Percentiles rank a stretch among this genome's conserved stretches.
phyloP scores from a whole-genome alignment of 371 early-diverging fungal genomes.

The Capniomyces stellatus region DNA sequence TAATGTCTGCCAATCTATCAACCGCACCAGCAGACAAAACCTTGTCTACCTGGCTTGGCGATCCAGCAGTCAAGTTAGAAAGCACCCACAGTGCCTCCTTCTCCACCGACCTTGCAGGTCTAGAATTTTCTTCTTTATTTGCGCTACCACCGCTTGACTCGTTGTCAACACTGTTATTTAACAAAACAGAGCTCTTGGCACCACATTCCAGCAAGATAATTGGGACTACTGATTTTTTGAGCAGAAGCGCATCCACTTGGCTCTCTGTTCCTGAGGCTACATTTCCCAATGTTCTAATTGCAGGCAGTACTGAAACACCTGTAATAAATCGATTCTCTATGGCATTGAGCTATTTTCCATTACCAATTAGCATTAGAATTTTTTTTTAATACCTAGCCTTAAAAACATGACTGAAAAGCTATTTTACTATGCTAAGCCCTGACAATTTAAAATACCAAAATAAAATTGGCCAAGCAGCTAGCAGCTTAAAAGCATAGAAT shows the following conservation, averaged over 20 bases:
- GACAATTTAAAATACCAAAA: slow-evolving; percentile 28
- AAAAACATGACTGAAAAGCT: too few relatives aligned
- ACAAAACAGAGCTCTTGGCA: too few relatives aligned
- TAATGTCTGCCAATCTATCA: slow-evolving; percentile 31
- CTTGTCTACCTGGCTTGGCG: slow-evolving; percentile 24
- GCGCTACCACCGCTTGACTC: slow-evolving; percentile 2
- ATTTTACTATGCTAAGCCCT: too few relatives aligned
- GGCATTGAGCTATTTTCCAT: too few relatives aligned
- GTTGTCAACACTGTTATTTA: neutral
- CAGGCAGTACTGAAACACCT: slow-evolving; percentile 38
- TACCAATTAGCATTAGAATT: too few relatives aligned
- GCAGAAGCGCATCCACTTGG: slow-evolving; percentile 30
- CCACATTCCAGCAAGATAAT: slow-evolving; percentile 26
- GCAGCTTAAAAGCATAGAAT: too few relatives aligned
- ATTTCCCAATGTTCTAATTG: slow-evolving; percentile 50
- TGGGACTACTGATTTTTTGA: slow-evolving; percentile 29
- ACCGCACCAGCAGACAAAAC: slow-evolving; percentile 32
- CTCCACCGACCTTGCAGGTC: slow-evolving; percentile 36
- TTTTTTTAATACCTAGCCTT: too few relatives aligned
- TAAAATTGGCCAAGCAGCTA: too few relatives aligned
- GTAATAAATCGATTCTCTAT: too few relatives aligned
- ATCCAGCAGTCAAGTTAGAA: slow-evolving; percentile 45
- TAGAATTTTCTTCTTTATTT: too few relatives aligned
- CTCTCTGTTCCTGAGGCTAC: slow-evolving; percentile 40
- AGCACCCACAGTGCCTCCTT: slow-evolving; percentile 58